Percentiles rank a stretch among this genome's conserved stretches.
These are phyloP conservation scores for Abelmoschus esculentus DNA, from an alignment of 345 rosid species.

Conservation along the genomic window DNA sequence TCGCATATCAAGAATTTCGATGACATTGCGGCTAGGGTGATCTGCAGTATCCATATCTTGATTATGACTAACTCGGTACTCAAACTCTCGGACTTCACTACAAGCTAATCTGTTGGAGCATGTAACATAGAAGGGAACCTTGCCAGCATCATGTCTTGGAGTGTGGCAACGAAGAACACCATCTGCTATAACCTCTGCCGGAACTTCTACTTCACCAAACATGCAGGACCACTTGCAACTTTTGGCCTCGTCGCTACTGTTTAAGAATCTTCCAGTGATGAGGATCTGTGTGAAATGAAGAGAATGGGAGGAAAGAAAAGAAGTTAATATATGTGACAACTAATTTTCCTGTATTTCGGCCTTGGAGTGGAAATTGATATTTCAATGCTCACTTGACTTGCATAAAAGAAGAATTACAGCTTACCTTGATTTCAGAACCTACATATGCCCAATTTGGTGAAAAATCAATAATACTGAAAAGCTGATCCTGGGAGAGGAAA, in stretches of 20 bases:
- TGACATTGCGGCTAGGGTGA: conserved; percentile 14
- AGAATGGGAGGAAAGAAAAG: conserved; percentile 9
- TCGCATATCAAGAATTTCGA: conserved; percentile 44
- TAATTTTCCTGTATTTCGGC: background rate
- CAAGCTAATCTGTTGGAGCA: conserved; percentile 90
- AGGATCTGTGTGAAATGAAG: conserved; percentile 44
- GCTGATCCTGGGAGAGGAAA: conserved; percentile 78
- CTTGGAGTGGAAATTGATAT: background rate
- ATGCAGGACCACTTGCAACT: conserved; percentile 75
- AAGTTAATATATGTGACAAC: background rate
- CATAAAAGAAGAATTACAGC: background rate
- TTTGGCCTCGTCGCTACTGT: conserved; percentile 42
- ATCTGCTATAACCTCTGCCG: conserved; percentile 70
- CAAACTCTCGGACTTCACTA: conserved; percentile 95
- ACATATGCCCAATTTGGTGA: conserved; percentile 79
- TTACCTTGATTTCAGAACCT: conserved; percentile 64
- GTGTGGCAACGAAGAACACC: conserved; percentile 69
- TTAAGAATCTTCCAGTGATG: conserved; percentile 69
- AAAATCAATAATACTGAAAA: conserved; percentile 72
- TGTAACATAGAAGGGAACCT: conserved; percentile 85
- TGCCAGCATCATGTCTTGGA: conserved; percentile 61
- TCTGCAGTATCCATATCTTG: conserved; percentile 27
- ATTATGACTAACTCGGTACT: conserved; percentile 36
- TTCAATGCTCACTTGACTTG: background rate
- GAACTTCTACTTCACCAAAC: conserved; percentile 98